Evolutionary conservation across 2,329 filamentous ascomycete species (phyloP).

Genomic region (Trichoderma sp.): DNA sequence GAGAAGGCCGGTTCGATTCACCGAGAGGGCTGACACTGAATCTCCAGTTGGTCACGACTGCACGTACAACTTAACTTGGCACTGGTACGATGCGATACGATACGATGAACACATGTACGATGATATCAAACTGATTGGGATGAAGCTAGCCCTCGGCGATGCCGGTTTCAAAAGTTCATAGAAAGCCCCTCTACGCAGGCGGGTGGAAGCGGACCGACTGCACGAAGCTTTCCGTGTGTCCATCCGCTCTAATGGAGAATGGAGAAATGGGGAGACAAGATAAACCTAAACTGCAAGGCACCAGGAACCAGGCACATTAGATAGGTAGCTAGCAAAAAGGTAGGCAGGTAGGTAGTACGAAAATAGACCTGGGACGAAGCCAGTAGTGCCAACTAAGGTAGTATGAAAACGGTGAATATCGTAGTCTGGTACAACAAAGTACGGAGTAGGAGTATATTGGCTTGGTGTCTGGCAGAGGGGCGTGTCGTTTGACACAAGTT

Average conservation of each 20-base stretch:
- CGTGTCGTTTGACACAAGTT: background rate
- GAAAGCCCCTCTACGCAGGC: background rate
- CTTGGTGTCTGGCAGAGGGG: background rate
- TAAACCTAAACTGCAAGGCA: slow-evolving; percentile 3
- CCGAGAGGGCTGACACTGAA: background rate
- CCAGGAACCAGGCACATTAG: slow-evolving; percentile 7
- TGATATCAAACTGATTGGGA: background rate
- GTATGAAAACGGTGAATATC: background rate
- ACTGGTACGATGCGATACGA: background rate
- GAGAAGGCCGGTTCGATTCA: background rate
- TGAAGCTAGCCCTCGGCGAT: slow-evolving; percentile 3
- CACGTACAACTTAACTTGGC: background rate
- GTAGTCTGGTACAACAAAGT: background rate
- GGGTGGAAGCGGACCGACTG: background rate
- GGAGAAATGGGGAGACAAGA: background rate
- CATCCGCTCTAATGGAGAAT: background rate
- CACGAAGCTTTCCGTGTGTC: background rate
- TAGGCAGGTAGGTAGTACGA: background rate
- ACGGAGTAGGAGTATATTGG: background rate
- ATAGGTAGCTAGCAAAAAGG: background rate
- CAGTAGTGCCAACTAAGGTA: background rate
- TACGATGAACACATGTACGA: background rate
- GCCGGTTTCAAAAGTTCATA: slow-evolving; percentile 10
- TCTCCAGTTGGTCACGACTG: background rate
- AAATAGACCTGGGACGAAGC: background rate